phyloP scores from a whole-genome alignment of 1,284 basidiomycete species.

The Ustilago esculenta region DNA sequence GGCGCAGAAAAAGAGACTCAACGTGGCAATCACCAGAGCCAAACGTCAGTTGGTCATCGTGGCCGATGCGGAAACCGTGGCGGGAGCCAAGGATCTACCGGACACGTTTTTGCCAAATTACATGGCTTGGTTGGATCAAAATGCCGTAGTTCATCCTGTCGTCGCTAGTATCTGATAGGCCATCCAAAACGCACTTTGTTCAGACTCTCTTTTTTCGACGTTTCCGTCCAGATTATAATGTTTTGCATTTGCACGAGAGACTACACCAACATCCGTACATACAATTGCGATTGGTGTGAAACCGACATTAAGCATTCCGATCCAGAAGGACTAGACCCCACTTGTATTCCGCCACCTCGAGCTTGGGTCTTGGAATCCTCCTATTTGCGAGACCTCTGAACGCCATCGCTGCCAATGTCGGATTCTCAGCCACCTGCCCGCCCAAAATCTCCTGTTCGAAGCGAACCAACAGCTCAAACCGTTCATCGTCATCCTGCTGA shows the following conservation, averaged over 20 bases:
- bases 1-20: conserved; percentile 58
- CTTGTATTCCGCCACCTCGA: conserved; percentile 27
- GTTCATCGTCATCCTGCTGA: conserved; percentile 29
- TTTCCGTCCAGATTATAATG: no score
- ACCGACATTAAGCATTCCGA: conserved; percentile 1
- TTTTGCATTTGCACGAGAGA: no score
- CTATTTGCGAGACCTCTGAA: conserved; percentile 25
- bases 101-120: conserved; percentile 71
- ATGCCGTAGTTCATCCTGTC: conserved; percentile 78
- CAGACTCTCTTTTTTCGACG: no score
- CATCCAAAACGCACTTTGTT: no score
- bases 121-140: conserved; percentile 86
- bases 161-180: conserved; percentile 28
- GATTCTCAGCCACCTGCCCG: conserved; percentile 15
- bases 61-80: conserved; percentile 60
- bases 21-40: conserved; percentile 65
- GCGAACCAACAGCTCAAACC: conserved; percentile 28
- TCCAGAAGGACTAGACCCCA: conserved; percentile 35
- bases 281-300: no score
- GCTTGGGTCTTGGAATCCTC: conserved; percentile 18
- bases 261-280: no score
- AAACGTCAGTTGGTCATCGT: conserved; percentile 62
- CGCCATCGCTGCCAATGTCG: conserved; percentile 20
- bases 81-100: conserved; percentile 26
- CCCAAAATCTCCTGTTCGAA: conserved; percentile 38